phyloP scores from a whole-genome alignment of 371 early-diverging fungal genomes.

The Parasitella parasitica region DNA sequence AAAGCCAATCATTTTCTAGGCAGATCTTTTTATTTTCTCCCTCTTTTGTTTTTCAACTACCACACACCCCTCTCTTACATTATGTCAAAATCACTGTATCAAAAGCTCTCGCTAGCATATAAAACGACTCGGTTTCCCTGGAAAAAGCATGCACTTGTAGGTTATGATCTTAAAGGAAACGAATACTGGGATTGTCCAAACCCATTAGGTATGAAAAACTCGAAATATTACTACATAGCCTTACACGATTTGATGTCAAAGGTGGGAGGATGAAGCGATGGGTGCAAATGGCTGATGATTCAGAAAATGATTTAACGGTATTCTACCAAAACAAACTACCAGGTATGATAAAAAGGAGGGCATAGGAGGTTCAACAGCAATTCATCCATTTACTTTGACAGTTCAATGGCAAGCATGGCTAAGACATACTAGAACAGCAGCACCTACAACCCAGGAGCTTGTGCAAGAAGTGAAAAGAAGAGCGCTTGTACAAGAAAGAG shows the following conservation, averaged over 20 bases:
- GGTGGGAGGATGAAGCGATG: constrained; percentile 50
- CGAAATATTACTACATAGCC: no score
- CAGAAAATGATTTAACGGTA: constrained; percentile 28
- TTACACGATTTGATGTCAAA: neutral
- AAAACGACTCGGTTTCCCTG: constrained; percentile 52
- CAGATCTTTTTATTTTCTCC: no score
- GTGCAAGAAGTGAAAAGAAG: constrained; percentile 33
- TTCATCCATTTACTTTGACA: constrained; percentile 21
- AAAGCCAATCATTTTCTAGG: no score
- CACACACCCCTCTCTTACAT: neutral
- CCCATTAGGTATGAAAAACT: constrained; percentile 38
- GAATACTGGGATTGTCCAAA: constrained; percentile 75
- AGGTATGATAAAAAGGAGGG: constrained; percentile 32
- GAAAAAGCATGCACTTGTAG: constrained; percentile 57
- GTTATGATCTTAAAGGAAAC: constrained; percentile 65
- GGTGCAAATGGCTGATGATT: constrained; percentile 42
- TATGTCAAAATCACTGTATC: constrained; percentile 28
- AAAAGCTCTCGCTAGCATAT: constrained; percentile 27
- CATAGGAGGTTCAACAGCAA: neutral
- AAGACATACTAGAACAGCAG: constrained; percentile 58
- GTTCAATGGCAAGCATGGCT: constrained; percentile 79
- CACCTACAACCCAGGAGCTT: constrained; percentile 58
- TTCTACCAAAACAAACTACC: constrained; percentile 54
- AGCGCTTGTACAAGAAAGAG: constrained; percentile 53
- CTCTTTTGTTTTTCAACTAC: no score